Evolutionary conservation across 805 yeast genomes (phyloP).

Genomic region (Phaffomyces opuntiae): DNA sequence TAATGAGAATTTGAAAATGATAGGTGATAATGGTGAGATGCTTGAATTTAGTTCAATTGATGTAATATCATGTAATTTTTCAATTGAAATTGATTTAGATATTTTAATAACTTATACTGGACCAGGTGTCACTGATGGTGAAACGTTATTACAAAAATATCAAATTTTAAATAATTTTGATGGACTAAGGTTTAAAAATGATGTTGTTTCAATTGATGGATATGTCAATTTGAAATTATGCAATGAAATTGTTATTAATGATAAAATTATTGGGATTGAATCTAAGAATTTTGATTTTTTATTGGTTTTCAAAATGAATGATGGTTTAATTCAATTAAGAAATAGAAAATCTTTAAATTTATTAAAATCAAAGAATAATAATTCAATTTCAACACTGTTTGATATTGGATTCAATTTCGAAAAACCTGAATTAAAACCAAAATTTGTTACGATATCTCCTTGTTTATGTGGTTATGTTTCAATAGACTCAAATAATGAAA

Average conservation of each 20-base stretch:
- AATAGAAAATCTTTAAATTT: slow-evolving; percentile 29
- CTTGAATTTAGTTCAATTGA: slow-evolving; percentile 30
- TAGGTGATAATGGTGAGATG: slow-evolving; percentile 24
- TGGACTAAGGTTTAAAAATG: slow-evolving; percentile 15
- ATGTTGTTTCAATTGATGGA: slow-evolving; percentile 13
- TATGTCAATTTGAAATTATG: slow-evolving; percentile 17
- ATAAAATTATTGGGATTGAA: slow-evolving; percentile 25
- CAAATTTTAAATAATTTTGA: slow-evolving; percentile 19
- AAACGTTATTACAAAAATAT: slow-evolving; percentile 17
- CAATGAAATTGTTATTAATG: slow-evolving; percentile 15
- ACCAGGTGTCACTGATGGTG: slow-evolving; percentile 14
- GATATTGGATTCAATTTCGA: slow-evolving; percentile 53
- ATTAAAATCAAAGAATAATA: slow-evolving; percentile 22
- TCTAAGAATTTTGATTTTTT: slow-evolving; percentile 34
- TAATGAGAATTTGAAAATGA: slow-evolving; percentile 20
- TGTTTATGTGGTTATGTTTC: slow-evolving; percentile 37
- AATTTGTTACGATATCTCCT: slow-evolving; percentile 41
- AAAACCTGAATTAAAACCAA: slow-evolving; percentile 25
- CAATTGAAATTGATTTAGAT: slow-evolving; percentile 36
- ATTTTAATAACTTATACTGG: slow-evolving; percentile 35
- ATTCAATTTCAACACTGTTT: slow-evolving; percentile 32
- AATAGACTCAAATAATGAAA: slow-evolving; percentile 18
- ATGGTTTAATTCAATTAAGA: slow-evolving; percentile 41
- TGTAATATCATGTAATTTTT: slow-evolving; percentile 38
- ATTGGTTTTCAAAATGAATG: slow-evolving; percentile 32